These are phyloP conservation scores for Prunella vulgaris DNA, from an alignment of 257 asterid genomes.

Conservation along the genomic window DNA sequence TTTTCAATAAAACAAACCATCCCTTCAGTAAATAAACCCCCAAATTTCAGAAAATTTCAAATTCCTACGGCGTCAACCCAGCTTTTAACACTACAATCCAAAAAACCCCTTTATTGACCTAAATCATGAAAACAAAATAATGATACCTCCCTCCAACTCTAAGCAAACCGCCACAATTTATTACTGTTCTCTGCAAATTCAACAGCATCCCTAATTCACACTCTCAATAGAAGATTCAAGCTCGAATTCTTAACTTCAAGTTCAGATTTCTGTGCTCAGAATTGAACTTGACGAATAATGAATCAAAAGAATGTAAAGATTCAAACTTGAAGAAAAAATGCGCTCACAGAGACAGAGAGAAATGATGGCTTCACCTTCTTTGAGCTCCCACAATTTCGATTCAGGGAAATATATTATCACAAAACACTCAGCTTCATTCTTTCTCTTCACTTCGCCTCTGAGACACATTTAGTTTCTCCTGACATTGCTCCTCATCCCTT, in stretches of 20 bases:
- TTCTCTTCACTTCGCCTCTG: slow-evolving; percentile 41
- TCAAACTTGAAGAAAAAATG: slow-evolving; percentile 39
- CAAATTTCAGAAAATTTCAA: slow-evolving; percentile 37
- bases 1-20: slow-evolving; percentile 49
- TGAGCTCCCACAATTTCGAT: slow-evolving; percentile 44
- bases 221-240: slow-evolving; percentile 35
- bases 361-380: slow-evolving; percentile 49
- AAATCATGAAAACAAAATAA: slow-evolving; percentile 29
- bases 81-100: slow-evolving; percentile 21
- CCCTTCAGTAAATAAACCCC: slow-evolving; percentile 55
- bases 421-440: slow-evolving; percentile 25
- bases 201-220: slow-evolving; percentile 36
- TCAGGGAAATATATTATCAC: slow-evolving; percentile 20
- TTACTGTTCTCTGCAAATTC: slow-evolving; percentile 19
- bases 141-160: slow-evolving; percentile 43
- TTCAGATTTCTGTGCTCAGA: slow-evolving; percentile 35
- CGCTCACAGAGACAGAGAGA: slow-evolving; percentile 23
- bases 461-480: slow-evolving; percentile 47
- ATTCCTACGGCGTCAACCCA: slow-evolving; percentile 25
- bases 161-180: slow-evolving; percentile 39
- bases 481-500: slow-evolving; percentile 44
- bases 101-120: slow-evolving; percentile 29
- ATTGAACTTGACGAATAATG: slow-evolving; percentile 28
- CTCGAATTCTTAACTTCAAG: slow-evolving; percentile 55
- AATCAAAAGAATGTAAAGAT: slow-evolving; percentile 35